Conservation (phyloP, 2,329 filamentous ascomycete species). For the Plectosphaerella plurivora region DNA sequence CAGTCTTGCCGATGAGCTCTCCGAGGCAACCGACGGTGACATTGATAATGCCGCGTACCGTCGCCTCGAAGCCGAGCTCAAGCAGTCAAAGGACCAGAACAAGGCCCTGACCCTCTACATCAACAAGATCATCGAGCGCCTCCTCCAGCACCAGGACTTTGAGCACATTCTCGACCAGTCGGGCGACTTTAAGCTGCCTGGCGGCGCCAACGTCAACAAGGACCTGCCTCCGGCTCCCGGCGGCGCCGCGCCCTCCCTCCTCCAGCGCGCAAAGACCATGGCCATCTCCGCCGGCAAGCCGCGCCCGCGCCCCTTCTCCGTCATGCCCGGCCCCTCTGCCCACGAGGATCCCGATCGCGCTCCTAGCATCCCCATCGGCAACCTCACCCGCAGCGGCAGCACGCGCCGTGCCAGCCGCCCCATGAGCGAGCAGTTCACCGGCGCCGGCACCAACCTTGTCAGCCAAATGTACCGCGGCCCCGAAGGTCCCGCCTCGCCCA, state of each 20-base stretch:
- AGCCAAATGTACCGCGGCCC: slow-evolving; percentile 86
- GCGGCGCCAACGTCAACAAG: slow-evolving; percentile 61
- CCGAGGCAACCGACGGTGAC: slow-evolving; percentile 59
- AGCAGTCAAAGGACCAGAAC: slow-evolving; percentile 84
- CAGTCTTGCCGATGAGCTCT: slow-evolving; percentile 84
- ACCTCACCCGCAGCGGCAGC: slow-evolving; percentile 47
- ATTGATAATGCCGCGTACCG: slow-evolving; percentile 58
- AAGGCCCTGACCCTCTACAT: slow-evolving; percentile 97
- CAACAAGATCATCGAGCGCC: slow-evolving; percentile 96
- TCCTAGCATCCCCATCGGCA: slow-evolving; percentile 69
- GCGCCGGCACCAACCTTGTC: slow-evolving; percentile 69
- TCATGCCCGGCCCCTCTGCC: slow-evolving; percentile 43
- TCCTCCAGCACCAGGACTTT: slow-evolving; percentile 91
- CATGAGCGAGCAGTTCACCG: slow-evolving; percentile 59
- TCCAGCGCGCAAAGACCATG: slow-evolving; percentile 60
- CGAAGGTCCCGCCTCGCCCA: slow-evolving; percentile 57
- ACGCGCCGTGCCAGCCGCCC: slow-evolving; percentile 48
- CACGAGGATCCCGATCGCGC: slow-evolving; percentile 68
- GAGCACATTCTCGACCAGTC: slow-evolving; percentile 85
- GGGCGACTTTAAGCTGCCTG: slow-evolving; percentile 33
- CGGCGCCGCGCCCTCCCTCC: slow-evolving; percentile 40
- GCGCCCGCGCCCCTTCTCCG: slow-evolving; percentile 52
- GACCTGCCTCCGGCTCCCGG: slow-evolving; percentile 68
- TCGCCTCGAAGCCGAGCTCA: slow-evolving; percentile 73
- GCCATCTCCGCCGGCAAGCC: slow-evolving; percentile 41